Evolutionary conservation across 2,329 filamentous ascomycete genomes (phyloP), one percentile per base, ranked within the genome.

Genomic region (Epichloe elymi): DNA sequence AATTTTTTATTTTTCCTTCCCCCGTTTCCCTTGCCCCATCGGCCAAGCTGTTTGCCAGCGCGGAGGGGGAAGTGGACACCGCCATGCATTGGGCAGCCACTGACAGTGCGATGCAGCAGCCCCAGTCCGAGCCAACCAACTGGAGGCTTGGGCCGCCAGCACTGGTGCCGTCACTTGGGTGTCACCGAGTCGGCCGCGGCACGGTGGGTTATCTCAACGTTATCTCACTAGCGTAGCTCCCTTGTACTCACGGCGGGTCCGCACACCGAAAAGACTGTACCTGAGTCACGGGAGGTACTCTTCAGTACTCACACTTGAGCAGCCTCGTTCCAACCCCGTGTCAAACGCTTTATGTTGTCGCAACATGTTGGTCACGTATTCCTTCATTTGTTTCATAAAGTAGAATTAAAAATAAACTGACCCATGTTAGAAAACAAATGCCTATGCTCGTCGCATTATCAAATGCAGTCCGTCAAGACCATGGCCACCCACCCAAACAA

Each of bases 1-100:
- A 55, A 50, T 48, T 54, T 56, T 54, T 19, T 2, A 5, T 19
- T 33, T 52, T 46, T 41, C 17, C 15, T 12, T n/a, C 17, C 17
- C 17, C 17, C 45, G 8, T 15, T 19, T 17, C 44, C 33, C 35
- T 30, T 8, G 26, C 26, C 26, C 7, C 26, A 30, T 30, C 26
- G 26, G 26, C 26, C 26, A 30, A 30, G 26, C 44, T 26, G 17
- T 38, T 36, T 40, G 26, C 26, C 26, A 30, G 26, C 26, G 26
- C 26, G 40, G 40, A 41, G 30, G 33, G 39, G 47, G 7, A 15
- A 41, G 39, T 49, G 48, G 48, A 23, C 5, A 49, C 39, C 5
- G 48, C 15, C 15, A 20, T 17, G n/a, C 4, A n/a, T 14, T 19
- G 37, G 20, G 36, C 37, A 51, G 38, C 49, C 49, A 51, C 49